phyloP scores from a whole-genome alignment of 1,139 yeast genomes.

The Nakaseomyces bracarensis region DNA sequence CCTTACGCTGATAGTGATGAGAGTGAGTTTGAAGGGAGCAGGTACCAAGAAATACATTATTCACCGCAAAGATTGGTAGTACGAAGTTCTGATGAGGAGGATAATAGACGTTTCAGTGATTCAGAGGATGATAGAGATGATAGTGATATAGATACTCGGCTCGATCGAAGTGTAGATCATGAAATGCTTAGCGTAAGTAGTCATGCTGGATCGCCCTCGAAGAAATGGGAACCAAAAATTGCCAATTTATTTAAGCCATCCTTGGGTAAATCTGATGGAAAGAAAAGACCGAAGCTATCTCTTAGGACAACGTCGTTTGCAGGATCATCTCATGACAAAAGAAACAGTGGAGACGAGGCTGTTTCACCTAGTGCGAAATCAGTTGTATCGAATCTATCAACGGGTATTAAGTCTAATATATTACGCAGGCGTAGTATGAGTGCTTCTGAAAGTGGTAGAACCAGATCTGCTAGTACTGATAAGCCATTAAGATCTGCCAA shows the following conservation, averaged over 20 bases:
- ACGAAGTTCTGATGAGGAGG: constrained; percentile 3
- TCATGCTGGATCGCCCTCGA: constrained; percentile 10
- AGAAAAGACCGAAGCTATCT: constrained; percentile 15
- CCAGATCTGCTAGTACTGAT: constrained; percentile 9
- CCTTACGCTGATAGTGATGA: constrained; percentile 4
- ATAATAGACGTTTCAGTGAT: too few species aligned
- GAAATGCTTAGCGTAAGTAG: constrained; percentile 9
- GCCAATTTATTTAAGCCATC: constrained; percentile 15
- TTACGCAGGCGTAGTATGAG: constrained; percentile 18
- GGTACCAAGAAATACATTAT: not conserved
- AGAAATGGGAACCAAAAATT: constrained; percentile 12
- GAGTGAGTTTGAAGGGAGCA: not conserved
- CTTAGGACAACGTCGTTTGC: constrained; percentile 15
- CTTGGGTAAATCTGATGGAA: constrained; percentile 8
- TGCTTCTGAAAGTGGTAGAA: not conserved
- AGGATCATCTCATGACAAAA: not conserved
- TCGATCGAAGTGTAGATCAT: not conserved
- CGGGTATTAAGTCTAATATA: constrained; percentile 8
- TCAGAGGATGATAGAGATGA: constrained; percentile 8
- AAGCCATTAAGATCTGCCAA: constrained; percentile 23
- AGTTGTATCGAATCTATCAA: constrained; percentile 6
- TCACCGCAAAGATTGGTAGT: not conserved
- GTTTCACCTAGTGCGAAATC: constrained; percentile 10
- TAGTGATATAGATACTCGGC: not conserved
- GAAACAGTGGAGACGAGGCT: constrained; percentile 2